Evolutionary conservation across 2,329 filamentous ascomycete genomes (phyloP), one percentile per base, ranked within the genome.

Genomic region (Penicillium decumbens): DNA sequence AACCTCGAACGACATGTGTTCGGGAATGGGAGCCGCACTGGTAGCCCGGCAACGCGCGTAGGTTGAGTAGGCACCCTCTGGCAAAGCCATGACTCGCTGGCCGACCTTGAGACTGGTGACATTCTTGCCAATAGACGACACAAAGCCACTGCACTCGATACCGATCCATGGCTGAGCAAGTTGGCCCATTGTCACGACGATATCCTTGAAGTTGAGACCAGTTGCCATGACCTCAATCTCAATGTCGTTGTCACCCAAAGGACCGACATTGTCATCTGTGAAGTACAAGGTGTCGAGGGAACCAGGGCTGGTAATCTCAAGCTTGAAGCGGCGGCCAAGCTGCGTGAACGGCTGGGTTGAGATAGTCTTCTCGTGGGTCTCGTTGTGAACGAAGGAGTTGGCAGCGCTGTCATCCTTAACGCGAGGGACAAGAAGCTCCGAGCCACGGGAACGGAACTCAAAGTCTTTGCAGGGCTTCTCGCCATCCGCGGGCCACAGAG

Each of bases 111-210:
- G 44, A 18, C 59, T 49, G 3, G 52, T 54, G 9, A 70, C 64
- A 9, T 59, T 59, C n/a, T 53, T 56, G 1, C 70, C 70, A 8
- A 69, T 53, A 3, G 49, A 46, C n/a, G 55, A 59, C 8, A 72
- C 57, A 24, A 71, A 39, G 33, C 69, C 69, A 51, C 55, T 57
- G 39, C 61, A 69, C 48, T 72, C 69, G 6, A 65, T 57, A 15
- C 69, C 68, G 18, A 70, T 54, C n/a, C 63, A 63, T 0, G 53
- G 45, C 18, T 60, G 59, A 8, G 54, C 51, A 6, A 68, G 25
- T 35, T 70, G 66, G 4, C 71, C 71, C 64, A 69, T 69, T 1
- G 65, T 56, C 4, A 68, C 60, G 42, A 67, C 62, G 18, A 70
- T 61, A 50, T 72, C 68, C 20, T 64, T 64, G 55, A 69, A 68